Conservation (phyloP, 352 stramenopile species). For the Phytophthora macrochlamydospora region DNA sequence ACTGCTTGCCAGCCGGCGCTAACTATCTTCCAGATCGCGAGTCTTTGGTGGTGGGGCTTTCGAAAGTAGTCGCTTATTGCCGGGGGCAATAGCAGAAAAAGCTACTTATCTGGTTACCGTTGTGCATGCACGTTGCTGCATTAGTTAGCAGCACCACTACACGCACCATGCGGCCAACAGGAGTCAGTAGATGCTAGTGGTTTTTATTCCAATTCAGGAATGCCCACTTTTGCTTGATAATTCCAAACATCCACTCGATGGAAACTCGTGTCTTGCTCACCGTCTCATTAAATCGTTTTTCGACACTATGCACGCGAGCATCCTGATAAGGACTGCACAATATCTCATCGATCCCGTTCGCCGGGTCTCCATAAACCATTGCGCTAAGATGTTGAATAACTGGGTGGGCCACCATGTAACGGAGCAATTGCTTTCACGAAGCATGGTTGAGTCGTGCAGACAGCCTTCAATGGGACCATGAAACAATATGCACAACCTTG, state of each 20-base stretch:
- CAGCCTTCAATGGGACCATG: constrained; percentile 9
- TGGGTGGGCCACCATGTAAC: background rate
- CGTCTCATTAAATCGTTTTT: constrained; percentile 9
- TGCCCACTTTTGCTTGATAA: constrained; percentile 14
- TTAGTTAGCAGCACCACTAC: constrained; percentile 12
- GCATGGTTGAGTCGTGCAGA: constrained; percentile 8
- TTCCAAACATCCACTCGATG: constrained; percentile 11
- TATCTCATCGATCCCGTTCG: background rate
- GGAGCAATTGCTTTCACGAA: constrained; percentile 7
- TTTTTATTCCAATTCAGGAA: constrained; percentile 21
- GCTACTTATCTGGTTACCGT: constrained; percentile 14
- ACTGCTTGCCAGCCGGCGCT: background rate
- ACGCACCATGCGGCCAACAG: constrained; percentile 1
- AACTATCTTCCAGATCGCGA: background rate
- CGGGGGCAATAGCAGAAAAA: constrained; percentile 8
- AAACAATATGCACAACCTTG: constrained; percentile 10
- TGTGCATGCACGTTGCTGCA: constrained; percentile 1
- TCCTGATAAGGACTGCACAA: constrained; percentile 14
- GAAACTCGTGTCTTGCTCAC: constrained; percentile 11
- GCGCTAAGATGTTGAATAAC: background rate
- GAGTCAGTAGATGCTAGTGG: constrained; percentile 9
- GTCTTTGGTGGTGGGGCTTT: background rate
- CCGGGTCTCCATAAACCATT: constrained; percentile 8
- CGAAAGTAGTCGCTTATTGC: constrained; percentile 25
- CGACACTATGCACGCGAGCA: background rate